Evolutionary conservation across 1,284 basidiomycete species (phyloP).

Genomic region (Amylostereum chailletii): DNA sequence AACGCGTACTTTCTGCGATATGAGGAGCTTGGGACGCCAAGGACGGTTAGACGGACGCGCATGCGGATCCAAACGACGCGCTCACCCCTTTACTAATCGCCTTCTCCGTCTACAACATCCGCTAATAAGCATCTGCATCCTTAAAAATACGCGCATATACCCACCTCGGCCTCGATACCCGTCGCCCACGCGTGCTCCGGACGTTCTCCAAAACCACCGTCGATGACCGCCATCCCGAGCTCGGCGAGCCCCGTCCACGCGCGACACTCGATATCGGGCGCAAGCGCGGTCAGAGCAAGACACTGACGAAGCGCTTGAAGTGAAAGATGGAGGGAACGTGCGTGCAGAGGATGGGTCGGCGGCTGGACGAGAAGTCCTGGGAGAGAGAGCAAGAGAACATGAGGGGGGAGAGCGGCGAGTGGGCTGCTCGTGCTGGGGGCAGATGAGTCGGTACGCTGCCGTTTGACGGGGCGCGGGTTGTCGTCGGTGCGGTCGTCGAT

Average conservation of each 20-base stretch:
- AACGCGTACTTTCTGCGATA: slow-evolving; percentile 48
- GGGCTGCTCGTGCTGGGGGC: slow-evolving; percentile 1
- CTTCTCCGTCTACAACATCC: slow-evolving; percentile 32
- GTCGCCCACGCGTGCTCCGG: slow-evolving; percentile 34
- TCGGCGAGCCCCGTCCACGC: slow-evolving; percentile 63
- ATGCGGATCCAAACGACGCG: slow-evolving; percentile 2
- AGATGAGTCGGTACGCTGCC: background rate
- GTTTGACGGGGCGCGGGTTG: slow-evolving; percentile 4
- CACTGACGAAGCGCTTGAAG: slow-evolving; percentile 45
- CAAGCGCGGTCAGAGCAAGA: slow-evolving; percentile 38
- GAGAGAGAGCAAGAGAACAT: slow-evolving; percentile 47
- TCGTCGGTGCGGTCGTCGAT: background rate
- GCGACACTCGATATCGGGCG: slow-evolving; percentile 52
- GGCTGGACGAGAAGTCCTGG: slow-evolving; percentile 53
- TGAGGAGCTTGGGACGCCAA: slow-evolving; percentile 35
- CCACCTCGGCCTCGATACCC: slow-evolving; percentile 45
- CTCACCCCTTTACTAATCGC: slow-evolving; percentile 41
- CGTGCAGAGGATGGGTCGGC: slow-evolving; percentile 46
- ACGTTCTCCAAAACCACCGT: slow-evolving; percentile 31
- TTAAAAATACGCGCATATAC: slow-evolving; percentile 6
- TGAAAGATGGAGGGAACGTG: slow-evolving; percentile 46
- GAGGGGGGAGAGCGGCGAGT: slow-evolving; percentile 32
- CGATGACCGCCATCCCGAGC: slow-evolving; percentile 47
- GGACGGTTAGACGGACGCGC: slow-evolving; percentile 1
- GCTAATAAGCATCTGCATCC: background rate